Conservation (phyloP, 164 flowering plant genomes). For the Dillenia suffruticosa region DNA sequence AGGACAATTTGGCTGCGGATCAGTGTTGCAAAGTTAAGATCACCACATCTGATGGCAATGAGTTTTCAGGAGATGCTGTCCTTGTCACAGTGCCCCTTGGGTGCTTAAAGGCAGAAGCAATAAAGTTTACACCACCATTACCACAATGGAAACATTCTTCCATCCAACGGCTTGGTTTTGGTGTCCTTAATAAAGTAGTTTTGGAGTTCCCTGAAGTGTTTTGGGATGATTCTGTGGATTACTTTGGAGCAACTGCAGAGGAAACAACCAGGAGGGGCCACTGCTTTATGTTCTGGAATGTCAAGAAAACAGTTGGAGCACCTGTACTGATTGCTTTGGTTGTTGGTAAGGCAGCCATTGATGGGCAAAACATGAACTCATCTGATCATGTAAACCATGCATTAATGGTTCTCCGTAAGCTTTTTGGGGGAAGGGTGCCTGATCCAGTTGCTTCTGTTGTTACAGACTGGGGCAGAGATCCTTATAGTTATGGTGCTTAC, state of each 20-base stretch:
- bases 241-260: constrained; percentile 98
- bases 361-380: constrained; percentile 57
- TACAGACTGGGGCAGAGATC: constrained; percentile 98
- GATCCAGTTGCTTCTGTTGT: constrained; percentile 94
- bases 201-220: constrained; percentile 86
- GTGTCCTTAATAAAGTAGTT: constrained; percentile 91
- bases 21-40: constrained; percentile 52
- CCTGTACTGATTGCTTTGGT: constrained; percentile 96
- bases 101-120: constrained; percentile 81
- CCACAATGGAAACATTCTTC: constrained; percentile 87
- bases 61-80: constrained; percentile 83
- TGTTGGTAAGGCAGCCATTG: constrained; percentile 94
- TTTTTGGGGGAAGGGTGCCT: constrained; percentile 87
- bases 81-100: constrained; percentile 95
- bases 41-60: constrained; percentile 64
- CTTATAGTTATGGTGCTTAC: constrained; percentile 92
- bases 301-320: constrained; percentile 90
- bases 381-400: constrained; percentile 86
- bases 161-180: constrained; percentile 88
- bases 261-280: constrained; percentile 71
- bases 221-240: constrained; percentile 97
- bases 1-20: constrained; percentile 22
- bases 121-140: constrained; percentile 79
- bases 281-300: constrained; percentile 99
- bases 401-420: constrained; percentile 70